These are phyloP conservation scores for Parathielavia appendiculata DNA, from an alignment of 495 filamentous ascomycete genomes.

Conservation along the genomic window DNA sequence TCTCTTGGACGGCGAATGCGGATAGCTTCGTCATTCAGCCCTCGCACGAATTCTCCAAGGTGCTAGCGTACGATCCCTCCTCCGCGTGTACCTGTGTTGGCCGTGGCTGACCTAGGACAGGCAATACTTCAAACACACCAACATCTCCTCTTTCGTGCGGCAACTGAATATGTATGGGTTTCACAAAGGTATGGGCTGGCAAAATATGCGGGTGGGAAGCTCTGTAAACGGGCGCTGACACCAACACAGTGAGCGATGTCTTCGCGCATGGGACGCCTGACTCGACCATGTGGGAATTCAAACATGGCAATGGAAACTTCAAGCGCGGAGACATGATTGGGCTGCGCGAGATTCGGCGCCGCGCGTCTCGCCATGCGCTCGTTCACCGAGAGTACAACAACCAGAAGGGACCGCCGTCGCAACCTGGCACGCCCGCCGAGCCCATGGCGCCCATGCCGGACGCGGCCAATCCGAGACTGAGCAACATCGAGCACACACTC, in stretches of 20 bases:
- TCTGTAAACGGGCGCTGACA: constrained; percentile 15
- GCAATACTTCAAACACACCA: constrained; percentile 99
- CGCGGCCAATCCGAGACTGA: constrained; percentile 72
- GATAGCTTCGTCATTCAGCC: constrained; percentile 99
- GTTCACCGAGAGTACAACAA: constrained; percentile 94
- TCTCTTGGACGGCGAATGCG: constrained; percentile 87
- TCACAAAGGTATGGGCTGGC: constrained; percentile 76
- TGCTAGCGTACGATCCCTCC: constrained; percentile 64
- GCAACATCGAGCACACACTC: constrained; percentile 71
- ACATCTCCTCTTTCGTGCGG: constrained; percentile 96
- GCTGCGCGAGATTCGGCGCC: constrained; percentile 89
- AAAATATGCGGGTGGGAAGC: background rate
- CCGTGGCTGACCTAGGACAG: constrained; percentile 34
- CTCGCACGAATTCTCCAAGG: constrained; percentile 96
- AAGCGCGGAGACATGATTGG: constrained; percentile 90
- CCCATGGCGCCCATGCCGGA: constrained; percentile 59
- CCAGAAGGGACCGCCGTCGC: constrained; percentile 66
- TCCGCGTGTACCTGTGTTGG: background rate
- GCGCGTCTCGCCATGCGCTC: constrained; percentile 91
- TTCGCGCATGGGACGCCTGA: constrained; percentile 97
- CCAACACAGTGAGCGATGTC: constrained; percentile 80
- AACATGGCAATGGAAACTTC: constrained; percentile 96
- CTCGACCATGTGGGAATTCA: constrained; percentile 96
- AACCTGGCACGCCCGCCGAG: constrained; percentile 80
- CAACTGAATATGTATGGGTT: constrained; percentile 99